Evolutionary conservation across 306 rosid genomes (phyloP), one percentile per base, ranked within the genome.

Genomic region (Morella rubra): DNA sequence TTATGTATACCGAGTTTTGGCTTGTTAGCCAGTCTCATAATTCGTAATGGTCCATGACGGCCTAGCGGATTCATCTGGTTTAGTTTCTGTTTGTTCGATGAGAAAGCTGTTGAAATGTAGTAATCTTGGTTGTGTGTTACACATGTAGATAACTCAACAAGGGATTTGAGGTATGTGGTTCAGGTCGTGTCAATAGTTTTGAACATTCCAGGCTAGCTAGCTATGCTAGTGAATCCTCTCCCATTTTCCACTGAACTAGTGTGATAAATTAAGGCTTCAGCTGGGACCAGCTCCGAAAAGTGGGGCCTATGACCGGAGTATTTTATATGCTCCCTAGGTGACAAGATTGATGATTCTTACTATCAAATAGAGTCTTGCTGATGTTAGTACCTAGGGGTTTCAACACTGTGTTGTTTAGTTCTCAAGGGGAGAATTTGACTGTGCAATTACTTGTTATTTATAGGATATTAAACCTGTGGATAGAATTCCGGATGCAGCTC

Each of bases 381-480:
- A 22, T 58, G 10, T 0, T 22, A 65, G 6, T 37, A 65, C 27
- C 16, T 15, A 12, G 19, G 8, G 16, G 22, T n/a, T 65, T 42
- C 50, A 41, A 41, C 44, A 5, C 5, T 27, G 16, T 61, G 13
- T 27, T 42, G 46, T 58, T 4, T 45, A 9, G 20, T 16, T 32
- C 2, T 27, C 19, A 18, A 70, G 44, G 13, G 46, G 41, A 55
- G 27, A 41, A n/a, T 7, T 58, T 73, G 41, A 77, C 37, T 52
- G 32, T 72, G 8, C 56, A 45, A 60, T 66, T 73, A 54, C 67
- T 77, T 22, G 71, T n/a, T 51, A 52, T 74, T 73, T 81, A 84
- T 70, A 95, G 98, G 96, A 85, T 85, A 68, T 73, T 74, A 82
- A 71, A 60, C 62, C 87, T 19, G 83, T 72, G 45, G 89, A 86